phyloP scores from a whole-genome alignment of 192 early-diverging fungal species.

The Entophlyctis luteolus region DNA sequence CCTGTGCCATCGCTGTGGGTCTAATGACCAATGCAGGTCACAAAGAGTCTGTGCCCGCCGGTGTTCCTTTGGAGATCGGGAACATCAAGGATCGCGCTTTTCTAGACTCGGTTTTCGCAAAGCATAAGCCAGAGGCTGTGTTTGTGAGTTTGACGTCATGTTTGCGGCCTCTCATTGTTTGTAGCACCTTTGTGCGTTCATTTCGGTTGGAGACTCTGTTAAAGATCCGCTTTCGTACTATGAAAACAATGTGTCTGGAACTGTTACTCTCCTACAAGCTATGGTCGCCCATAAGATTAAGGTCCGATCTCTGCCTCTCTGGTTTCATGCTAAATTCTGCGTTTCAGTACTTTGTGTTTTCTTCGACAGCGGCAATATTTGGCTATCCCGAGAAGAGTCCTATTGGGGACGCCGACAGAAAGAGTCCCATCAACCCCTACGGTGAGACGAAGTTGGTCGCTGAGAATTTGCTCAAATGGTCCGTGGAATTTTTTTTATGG shows the following conservation, averaged over 20 bases:
- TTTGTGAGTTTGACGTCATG: slow-evolving; percentile 37
- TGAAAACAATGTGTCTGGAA: slow-evolving; percentile 89
- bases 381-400: slow-evolving; percentile 69
- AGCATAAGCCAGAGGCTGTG: slow-evolving; percentile 57
- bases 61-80: slow-evolving; percentile 66
- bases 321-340: no score
- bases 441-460: slow-evolving; percentile 94
- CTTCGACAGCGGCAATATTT: slow-evolving; percentile 90
- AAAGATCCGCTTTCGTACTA: slow-evolving; percentile 83
- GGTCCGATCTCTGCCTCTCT: no score
- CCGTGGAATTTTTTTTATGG: not conserved
- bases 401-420: slow-evolving; percentile 65
- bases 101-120: slow-evolving; percentile 67
- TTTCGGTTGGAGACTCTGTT: slow-evolving; percentile 80
- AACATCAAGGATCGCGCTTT: slow-evolving; percentile 71
- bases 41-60: slow-evolving; percentile 38
- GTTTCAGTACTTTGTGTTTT: slow-evolving; percentile 84
- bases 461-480: slow-evolving; percentile 82
- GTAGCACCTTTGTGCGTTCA: slow-evolving; percentile 84
- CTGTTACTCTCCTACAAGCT: slow-evolving; percentile 74
- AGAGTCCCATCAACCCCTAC: slow-evolving; percentile 86
- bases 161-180: no score
- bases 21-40: slow-evolving; percentile 36
- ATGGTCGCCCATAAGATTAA: slow-evolving; percentile 80
- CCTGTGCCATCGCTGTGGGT: no score